phyloP scores from a whole-genome alignment of 1,284 basidiomycete species.

The Coniferiporia sulphurascens region DNA sequence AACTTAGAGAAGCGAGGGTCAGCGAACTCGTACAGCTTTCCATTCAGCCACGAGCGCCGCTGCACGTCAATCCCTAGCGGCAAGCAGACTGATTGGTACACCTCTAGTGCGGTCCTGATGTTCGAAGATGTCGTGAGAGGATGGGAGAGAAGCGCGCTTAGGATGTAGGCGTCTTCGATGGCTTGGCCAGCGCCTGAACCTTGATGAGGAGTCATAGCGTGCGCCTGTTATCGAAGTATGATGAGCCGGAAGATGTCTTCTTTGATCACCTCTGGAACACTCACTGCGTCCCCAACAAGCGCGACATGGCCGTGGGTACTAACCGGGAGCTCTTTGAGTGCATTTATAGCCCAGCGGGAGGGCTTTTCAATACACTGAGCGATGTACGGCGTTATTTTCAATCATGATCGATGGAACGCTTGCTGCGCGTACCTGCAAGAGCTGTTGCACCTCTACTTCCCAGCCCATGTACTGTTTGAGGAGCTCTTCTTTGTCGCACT shows the following conservation, averaged over 20 bases:
- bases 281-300: slow-evolving; percentile 21
- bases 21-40: slow-evolving; percentile 25
- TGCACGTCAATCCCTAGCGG: slow-evolving; percentile 30
- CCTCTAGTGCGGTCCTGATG: slow-evolving; percentile 26
- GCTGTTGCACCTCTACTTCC: slow-evolving; percentile 17
- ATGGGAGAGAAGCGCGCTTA: slow-evolving; percentile 31
- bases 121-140: slow-evolving; percentile 24
- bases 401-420: neutral
- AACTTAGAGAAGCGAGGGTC: slow-evolving; percentile 19
- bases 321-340: slow-evolving; percentile 4
- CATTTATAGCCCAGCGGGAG: slow-evolving; percentile 18
- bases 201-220: slow-evolving; percentile 38
- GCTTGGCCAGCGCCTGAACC: slow-evolving; percentile 38
- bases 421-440: slow-evolving; percentile 10
- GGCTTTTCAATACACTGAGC: slow-evolving; percentile 18
- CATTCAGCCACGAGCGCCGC: slow-evolving; percentile 26
- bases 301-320: slow-evolving; percentile 15
- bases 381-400: neutral
- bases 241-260: neutral
- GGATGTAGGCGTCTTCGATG: slow-evolving; percentile 35
- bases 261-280: neutral
- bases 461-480: slow-evolving; percentile 19
- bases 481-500: slow-evolving; percentile 30
- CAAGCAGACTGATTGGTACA: slow-evolving; percentile 34
- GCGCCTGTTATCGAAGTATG: slow-evolving; percentile 26